Evolutionary conservation across 2,329 filamentous ascomycete genomes (phyloP).

Genomic region (Talaromyces sp.): DNA sequence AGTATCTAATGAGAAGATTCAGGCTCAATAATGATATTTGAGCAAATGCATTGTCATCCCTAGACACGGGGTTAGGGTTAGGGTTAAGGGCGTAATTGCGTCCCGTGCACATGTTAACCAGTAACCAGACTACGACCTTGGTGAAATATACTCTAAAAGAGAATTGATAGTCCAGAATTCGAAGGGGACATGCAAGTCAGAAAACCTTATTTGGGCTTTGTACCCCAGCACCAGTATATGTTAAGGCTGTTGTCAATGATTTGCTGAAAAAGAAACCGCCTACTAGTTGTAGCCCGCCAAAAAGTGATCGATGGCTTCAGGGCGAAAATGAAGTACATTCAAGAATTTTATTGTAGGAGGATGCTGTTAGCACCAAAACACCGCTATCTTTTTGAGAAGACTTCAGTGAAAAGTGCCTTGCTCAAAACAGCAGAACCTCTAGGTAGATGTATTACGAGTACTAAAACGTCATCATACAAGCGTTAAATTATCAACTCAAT

Average conservation of each 20-base stretch:
- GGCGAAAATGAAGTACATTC: neutral
- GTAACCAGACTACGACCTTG: neutral
- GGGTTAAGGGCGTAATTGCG: neutral
- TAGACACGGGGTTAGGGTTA: neutral
- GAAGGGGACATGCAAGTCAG: neutral
- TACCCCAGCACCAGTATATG: neutral
- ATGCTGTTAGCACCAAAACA: no score
- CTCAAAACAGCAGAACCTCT: neutral
- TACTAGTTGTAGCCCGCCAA: neutral
- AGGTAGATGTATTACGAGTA: neutral
- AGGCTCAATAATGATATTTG: neutral
- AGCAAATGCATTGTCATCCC: neutral
- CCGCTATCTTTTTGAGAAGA: no score
- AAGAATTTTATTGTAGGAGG: neutral
- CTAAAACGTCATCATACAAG: neutral
- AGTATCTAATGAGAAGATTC: neutral
- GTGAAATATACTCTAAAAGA: neutral
- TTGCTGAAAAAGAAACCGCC: slow-evolving; percentile 1
- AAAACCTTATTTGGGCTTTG: neutral
- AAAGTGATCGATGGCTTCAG: neutral
- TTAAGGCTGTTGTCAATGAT: neutral
- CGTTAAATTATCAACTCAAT: neutral
- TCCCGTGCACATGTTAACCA: neutral
- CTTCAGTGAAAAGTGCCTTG: no score
- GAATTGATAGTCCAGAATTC: neutral